Evolutionary conservation across 805 yeast species (phyloP), one percentile per base, ranked within the genome.

Genomic region (Hemisphaericaspora nanyangensis): DNA sequence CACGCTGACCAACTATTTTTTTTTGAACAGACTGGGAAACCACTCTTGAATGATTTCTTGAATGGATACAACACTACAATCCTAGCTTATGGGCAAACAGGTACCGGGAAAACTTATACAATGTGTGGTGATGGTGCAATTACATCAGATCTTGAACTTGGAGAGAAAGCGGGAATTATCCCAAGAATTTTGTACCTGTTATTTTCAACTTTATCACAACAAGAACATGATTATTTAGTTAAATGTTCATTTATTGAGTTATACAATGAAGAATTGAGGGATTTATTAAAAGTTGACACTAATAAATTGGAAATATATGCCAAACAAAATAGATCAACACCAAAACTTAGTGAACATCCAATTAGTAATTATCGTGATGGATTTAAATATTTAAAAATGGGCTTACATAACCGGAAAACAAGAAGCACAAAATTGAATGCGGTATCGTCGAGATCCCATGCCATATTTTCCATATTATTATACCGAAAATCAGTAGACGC

Each of bases 191-290:
- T 77, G 33, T 51, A 57, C 28, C 62, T 65, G 33, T 60, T 86
- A 5, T 87, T 87, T 56, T 63, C 67, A 19, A 57, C 57, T 7
- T 55, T 85, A 37, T 60, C 68, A 7, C 38, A 40, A 7, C 25
- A 50, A n/a, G 28, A 37, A 17, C 43, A 44, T n/a, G 95, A 83
- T 52, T 80, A 72, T 54, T 54, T 83, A 24, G 88, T 85, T 15
- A 82, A 81, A 54, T 76, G 88, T 46, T 85, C 95, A 0, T 90
- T 84, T 56, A 73, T 88, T 38, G 97, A 89, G 56, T 65, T 89
- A 15, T 90, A 89, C 63, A 88, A 89, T 52, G 97, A 89, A 57
- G 95, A 87, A 50, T 65, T 90, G 35, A 72, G 76, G 35, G 96
- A 89, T 54, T 68, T 89, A 39, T 62, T 89, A 37, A 39, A 38